Conservation (phyloP, 345 rosid species). For the Rhodomyrtus tomentosa region DNA sequence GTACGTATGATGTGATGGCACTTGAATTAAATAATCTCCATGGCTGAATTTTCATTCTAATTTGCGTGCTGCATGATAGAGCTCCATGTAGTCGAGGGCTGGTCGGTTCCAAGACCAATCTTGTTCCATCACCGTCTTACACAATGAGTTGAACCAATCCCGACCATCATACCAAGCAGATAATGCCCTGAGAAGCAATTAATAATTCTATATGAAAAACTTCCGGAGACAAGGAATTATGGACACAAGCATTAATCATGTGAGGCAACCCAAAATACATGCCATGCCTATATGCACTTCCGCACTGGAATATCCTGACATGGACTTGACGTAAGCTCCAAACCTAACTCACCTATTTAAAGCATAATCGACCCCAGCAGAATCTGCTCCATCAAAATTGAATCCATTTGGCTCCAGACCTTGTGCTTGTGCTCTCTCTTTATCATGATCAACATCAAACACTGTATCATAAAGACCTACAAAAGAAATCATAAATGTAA, state of each 20-base stretch:
- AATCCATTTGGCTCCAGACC: conserved; percentile 92
- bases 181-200: conserved; percentile 49
- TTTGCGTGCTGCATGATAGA: conserved; percentile 78
- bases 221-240: neutral
- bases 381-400: conserved; percentile 80
- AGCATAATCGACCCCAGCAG: conserved; percentile 75
- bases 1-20: neutral
- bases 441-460: conserved; percentile 83
- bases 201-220: neutral
- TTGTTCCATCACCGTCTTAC: conserved; percentile 92
- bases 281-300: neutral
- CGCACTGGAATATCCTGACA: neutral
- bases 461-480: conserved; percentile 86
- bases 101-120: conserved; percentile 99
- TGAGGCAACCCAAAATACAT: neutral
- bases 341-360: conserved; percentile 48
- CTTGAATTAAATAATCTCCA: neutral
- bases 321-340: neutral
- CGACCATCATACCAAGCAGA: conserved; percentile 62
- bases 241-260: neutral
- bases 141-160: conserved; percentile 63
- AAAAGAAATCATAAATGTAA: neutral
- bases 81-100: conserved; percentile 92
- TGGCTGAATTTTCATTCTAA: conserved; percentile 5
- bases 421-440: conserved; percentile 71